Base-by-base conservation (phyloP, 129 eudicot genomes). In the Cynara cardunculus region DNA sequence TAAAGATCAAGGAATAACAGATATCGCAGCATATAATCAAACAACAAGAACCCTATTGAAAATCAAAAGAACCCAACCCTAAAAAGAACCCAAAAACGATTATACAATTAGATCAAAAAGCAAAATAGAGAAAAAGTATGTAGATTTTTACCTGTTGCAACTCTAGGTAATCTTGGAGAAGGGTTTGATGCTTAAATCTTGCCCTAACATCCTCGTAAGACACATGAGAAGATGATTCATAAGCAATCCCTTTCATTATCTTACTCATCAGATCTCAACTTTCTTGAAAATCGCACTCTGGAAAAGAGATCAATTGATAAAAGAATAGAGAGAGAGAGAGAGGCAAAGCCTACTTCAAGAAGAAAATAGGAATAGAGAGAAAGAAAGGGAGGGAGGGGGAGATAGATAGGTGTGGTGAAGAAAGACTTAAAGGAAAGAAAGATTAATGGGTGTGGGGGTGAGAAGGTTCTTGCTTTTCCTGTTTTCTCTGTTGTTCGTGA, bases 121-220 rank as follows among this genome's bases (percentile, higher is more conserved):
- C 5, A 62, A 65, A 80, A 3, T 5, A 69, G 26, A 83, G 25
- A 70, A 25, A 59, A 32, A 39, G 6, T 27, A 64, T 37, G 66
- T 21, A 46, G 32, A 82, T 73, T 46, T 0, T 35, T 77, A 93
- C 97, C 88, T 86, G 88, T 22, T 87, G 82, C 82, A 93, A 73
- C 35, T 90, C 96, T 9, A 78, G 83, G 46, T 84, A 93, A 69
- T 93, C 96, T 71, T 93, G 97, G 82, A 90, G 32, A 80, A 93
- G 91, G 59, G 81, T 78, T 75, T 90, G 96, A 80, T 88, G 88
- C 89, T 83, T 93, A 25, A 83, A 73, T 72, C 91, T 85, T 73
- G 87, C 82, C 88, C 87, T 89, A 21, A 76, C 86, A 79, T 87
- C 90, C 71, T 73, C 95, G 66, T 78, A 78, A 32, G 71, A 67